Evolutionary conservation across 148 eudicot species (phyloP).

Genomic region (Bassia scoparia): DNA sequence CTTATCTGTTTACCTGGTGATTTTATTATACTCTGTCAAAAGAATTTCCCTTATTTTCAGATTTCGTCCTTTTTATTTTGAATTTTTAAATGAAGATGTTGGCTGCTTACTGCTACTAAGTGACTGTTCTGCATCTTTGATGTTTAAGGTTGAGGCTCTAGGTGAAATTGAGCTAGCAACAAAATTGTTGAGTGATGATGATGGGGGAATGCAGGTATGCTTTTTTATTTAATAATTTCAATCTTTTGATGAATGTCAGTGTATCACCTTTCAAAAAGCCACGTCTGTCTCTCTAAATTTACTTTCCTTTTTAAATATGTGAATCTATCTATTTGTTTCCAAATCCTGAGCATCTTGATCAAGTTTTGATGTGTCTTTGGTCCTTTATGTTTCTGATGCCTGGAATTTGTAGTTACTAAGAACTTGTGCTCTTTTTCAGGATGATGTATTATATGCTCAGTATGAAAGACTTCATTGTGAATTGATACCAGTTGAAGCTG

Average conservation of each 20-base stretch:
- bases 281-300: too few relatives aligned
- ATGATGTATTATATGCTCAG: slow-evolving; percentile 78
- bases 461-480: slow-evolving; percentile 78
- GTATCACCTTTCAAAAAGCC: too few relatives aligned
- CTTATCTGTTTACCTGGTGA: background rate
- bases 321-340: too few relatives aligned
- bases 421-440: slow-evolving; percentile 34
- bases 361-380: background rate
- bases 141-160: slow-evolving; percentile 84
- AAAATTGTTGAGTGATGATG: slow-evolving; percentile 66
- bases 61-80: background rate
- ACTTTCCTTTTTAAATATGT: too few relatives aligned
- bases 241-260: background rate
- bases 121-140: slow-evolving; percentile 21
- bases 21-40: background rate
- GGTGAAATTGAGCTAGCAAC: slow-evolving; percentile 93
- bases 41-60: background rate
- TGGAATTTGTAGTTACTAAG: background rate
- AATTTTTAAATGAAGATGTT: background rate
- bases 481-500: slow-evolving; percentile 56
- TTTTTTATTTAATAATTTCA: too few relatives aligned
- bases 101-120: slow-evolving; percentile 6
- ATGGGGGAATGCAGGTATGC: slow-evolving; percentile 36
- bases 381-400: background rate
- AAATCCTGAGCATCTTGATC: background rate